Conservation (phyloP, 1,139 yeast species). For the Kazachstania sp. region DNA sequence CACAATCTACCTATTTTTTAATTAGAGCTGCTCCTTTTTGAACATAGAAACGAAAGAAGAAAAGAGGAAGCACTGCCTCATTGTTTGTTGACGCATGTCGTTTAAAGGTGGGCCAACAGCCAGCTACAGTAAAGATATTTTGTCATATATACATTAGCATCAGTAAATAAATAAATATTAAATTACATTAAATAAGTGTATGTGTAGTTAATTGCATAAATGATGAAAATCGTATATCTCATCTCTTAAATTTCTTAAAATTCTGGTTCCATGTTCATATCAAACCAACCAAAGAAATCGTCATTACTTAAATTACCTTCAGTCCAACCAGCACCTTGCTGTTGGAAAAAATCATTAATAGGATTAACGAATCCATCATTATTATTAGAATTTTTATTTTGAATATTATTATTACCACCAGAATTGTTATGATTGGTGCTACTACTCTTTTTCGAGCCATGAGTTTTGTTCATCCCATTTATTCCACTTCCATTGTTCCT, state of each 20-base stretch:
- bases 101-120: too few species aligned
- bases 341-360: constrained; percentile 46
- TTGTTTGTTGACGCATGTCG: too few species aligned
- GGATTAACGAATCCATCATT: constrained; percentile 9
- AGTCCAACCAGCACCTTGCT: constrained; percentile 81
- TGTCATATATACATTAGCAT: background rate
- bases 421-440: background rate
- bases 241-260: constrained; percentile 31
- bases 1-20: too few species aligned
- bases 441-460: background rate
- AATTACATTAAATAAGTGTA: background rate
- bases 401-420: background rate
- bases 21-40: too few species aligned
- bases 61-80: too few species aligned
- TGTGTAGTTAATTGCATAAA: background rate
- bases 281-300: constrained; percentile 95
- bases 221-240: too few species aligned
- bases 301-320: constrained; percentile 51
- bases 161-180: background rate
- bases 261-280: constrained; percentile 54
- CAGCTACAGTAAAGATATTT: too few species aligned
- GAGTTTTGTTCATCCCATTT: too few species aligned
- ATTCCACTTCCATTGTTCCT: background rate
- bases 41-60: too few species aligned
- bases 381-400: constrained; percentile 2